Conservation (phyloP, 2,329 filamentous ascomycete species). For the Curvularia hawaiiensis region DNA sequence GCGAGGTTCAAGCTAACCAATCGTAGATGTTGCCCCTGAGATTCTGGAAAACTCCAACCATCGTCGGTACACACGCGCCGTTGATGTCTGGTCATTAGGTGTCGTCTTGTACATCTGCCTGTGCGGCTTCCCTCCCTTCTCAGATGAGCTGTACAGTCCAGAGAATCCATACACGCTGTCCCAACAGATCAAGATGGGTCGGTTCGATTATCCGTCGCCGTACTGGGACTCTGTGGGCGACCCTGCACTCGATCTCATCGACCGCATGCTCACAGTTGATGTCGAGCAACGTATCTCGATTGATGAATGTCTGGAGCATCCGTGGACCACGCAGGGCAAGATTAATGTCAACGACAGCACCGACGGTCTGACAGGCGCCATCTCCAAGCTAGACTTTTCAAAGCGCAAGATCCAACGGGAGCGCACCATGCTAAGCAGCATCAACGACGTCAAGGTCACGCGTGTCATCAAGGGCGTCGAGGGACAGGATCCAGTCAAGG, state of each 20-base stretch:
- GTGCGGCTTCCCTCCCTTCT: constrained; percentile 96
- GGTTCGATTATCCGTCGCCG: constrained; percentile 93
- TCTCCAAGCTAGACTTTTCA: constrained; percentile 81
- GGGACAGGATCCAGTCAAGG: constrained; percentile 53
- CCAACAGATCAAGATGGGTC: constrained; percentile 86
- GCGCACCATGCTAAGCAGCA: constrained; percentile 79
- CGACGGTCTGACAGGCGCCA: constrained; percentile 86
- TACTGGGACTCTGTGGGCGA: constrained; percentile 94
- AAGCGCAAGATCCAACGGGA: constrained; percentile 80
- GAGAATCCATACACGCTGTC: constrained; percentile 87
- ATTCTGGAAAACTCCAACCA: constrained; percentile 83
- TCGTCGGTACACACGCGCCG: constrained; percentile 90
- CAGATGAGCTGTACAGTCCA: constrained; percentile 81
- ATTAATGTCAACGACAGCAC: constrained; percentile 79
- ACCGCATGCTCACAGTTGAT: constrained; percentile 90
- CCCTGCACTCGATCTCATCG: constrained; percentile 88
- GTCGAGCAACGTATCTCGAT: constrained; percentile 83
- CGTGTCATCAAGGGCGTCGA: constrained; percentile 62
- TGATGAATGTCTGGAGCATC: constrained; percentile 88
- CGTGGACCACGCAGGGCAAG: constrained; percentile 73
- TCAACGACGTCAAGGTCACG: constrained; percentile 74
- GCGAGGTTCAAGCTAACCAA: constrained; percentile 24
- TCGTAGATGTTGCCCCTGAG: constrained; percentile 83
- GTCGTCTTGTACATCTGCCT: constrained; percentile 97
- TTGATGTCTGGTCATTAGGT: constrained; percentile 97